Base-by-base conservation (phyloP, 805 yeast genomes). In the Kazachstania martiniae region DNA sequence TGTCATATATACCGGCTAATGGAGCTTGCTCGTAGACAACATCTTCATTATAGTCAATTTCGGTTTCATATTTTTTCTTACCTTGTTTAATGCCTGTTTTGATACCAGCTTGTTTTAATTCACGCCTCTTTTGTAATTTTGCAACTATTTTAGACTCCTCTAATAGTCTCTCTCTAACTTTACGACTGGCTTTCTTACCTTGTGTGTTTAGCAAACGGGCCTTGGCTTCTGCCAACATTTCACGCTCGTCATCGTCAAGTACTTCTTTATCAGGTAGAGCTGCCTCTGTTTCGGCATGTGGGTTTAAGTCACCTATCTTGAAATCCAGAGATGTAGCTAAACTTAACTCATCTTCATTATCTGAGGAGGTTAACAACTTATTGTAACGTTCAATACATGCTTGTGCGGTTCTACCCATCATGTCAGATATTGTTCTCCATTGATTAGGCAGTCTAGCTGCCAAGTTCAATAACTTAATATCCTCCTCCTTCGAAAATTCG, bases 201-300 rank as follows among this genome's bases (percentile, higher is more conserved):
- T 81, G 85, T 0, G 96, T 86, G 46, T 85, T 87, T 9, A 94
- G 83, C 41, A 89, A 61, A 44, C 98, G 70, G 2, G 95, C 94
- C 29, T 79, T 70, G 1, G 98, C 98, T 51, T 91, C 98, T n/a
- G 84, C 74, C 6, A 87, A 56, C 95, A 87, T 85, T 53, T 89
- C 96, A 35, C 70, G 61, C 47, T 89, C 95, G 37, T 84, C 95
- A 27, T 85, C 95, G 36, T 77, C 87, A 66, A 85, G 61, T 18
- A 77, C 82, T 10, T 71, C 76, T 2, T 74, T 72, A 58, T 85
- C 94, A 0, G 94, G 94, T 38, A 72, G 66, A 0, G 95, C 89
- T 2, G 84, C 84, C 37, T 70, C 71, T 16, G 82, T 68, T 49
- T 87, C 95, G 0, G 87, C 81, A 41, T 74, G 65, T 12, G 80